Evolutionary conservation across 2,329 filamentous ascomycete species (phyloP).

Genomic region (Trichophyton schoenleinii): DNA sequence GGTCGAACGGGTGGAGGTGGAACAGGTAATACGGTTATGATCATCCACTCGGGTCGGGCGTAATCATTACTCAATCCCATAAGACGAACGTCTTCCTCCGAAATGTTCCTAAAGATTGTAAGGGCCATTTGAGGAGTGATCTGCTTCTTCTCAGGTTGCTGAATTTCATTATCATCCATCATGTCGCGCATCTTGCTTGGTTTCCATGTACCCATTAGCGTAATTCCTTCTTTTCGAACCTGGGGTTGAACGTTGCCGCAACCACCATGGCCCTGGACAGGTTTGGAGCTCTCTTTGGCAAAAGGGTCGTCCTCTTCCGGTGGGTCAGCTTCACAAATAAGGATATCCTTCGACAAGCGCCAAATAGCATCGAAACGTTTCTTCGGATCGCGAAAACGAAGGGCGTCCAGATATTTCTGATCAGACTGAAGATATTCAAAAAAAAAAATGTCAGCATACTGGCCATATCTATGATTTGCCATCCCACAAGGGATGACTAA

Average conservation of each 20-base stretch:
- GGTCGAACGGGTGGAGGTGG: conserved; percentile 91
- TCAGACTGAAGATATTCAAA: conserved; percentile 52
- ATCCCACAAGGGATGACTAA: conserved; percentile 61
- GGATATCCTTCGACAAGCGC: conserved; percentile 81
- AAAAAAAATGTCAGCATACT: conserved; percentile 32
- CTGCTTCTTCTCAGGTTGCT: conserved; percentile 62
- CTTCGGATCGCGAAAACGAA: conserved; percentile 82
- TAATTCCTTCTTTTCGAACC: conserved; percentile 75
- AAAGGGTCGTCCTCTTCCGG: conserved; percentile 54
- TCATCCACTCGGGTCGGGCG: conserved; percentile 95
- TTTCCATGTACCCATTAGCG: conserved; percentile 66
- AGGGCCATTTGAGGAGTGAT: conserved; percentile 78
- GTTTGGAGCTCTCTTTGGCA: conserved; percentile 48
- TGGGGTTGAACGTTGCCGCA: conserved; percentile 86
- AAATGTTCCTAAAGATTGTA: conserved; percentile 75
- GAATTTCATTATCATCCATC: conserved; percentile 50
- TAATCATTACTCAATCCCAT: conserved; percentile 93
- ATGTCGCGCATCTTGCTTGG: conserved; percentile 56
- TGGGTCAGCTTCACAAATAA: conserved; percentile 69
- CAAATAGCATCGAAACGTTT: conserved; percentile 86
- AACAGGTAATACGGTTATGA: conserved; percentile 86
- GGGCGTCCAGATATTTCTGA: conserved; percentile 67
- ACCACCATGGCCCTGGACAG: conserved; percentile 59
- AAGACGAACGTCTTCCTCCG: conserved; percentile 64
- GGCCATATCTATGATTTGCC: conserved; percentile 41